phyloP scores from a whole-genome alignment of 1,284 basidiomycete species.

The Sporisorium scitamineum region DNA sequence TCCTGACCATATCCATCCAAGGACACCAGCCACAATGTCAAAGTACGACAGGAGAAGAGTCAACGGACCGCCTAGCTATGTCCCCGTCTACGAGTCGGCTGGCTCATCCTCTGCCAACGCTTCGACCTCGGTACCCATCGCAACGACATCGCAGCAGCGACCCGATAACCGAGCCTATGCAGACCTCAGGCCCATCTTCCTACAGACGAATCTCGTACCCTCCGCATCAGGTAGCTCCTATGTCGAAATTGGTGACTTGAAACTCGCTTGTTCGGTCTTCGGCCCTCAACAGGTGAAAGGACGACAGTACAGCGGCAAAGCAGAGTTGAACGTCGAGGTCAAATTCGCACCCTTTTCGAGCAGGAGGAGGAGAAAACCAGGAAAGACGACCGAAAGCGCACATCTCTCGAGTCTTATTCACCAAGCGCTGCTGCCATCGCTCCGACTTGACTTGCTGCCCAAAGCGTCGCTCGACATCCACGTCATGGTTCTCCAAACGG shows the following conservation, averaged over 20 bases:
- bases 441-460: conserved; percentile 88
- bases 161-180: conserved; percentile 29
- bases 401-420: conserved; percentile 84
- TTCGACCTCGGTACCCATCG: conserved; percentile 9
- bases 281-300: conserved; percentile 86
- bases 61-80: conserved; percentile 42
- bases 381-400: conserved; percentile 94
- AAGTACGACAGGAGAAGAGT: conserved; percentile 42
- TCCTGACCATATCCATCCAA: neutral
- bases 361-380: conserved; percentile 79
- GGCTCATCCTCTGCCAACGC: neutral
- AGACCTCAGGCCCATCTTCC: conserved; percentile 74
- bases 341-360: conserved; percentile 96
- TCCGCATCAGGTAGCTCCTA: conserved; percentile 96
- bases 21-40: conserved; percentile 19
- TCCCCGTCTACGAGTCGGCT: conserved; percentile 23
- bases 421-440: conserved; percentile 85
- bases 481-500: conserved; percentile 89
- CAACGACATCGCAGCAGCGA: conserved; percentile 22
- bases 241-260: conserved; percentile 87
- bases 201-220: conserved; percentile 82
- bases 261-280: conserved; percentile 96
- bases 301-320: conserved; percentile 83
- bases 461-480: conserved; percentile 94
- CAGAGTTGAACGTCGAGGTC: conserved; percentile 91